Percentiles rank a stretch among this genome's conserved stretches.
phyloP scores from a whole-genome alignment of 2,329 filamentous ascomycete genomes.

The Trichoderma oligosporum region DNA sequence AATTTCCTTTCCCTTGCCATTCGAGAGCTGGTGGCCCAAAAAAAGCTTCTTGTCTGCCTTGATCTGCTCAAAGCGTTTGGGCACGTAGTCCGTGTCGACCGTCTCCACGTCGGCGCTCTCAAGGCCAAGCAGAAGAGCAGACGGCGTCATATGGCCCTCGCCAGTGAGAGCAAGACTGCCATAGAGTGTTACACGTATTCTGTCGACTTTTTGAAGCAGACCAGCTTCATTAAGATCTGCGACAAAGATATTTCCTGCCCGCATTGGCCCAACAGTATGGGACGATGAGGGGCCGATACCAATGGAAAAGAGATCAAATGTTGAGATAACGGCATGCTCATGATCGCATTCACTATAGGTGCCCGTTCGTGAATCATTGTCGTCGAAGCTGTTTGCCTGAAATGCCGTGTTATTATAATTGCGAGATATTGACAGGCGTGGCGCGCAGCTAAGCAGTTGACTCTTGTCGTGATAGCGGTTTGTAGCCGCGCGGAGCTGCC shows the following conservation, averaged over 20 bases:
- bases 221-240: constrained; percentile 3
- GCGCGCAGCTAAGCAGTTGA: not conserved
- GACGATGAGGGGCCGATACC: constrained; percentile 14
- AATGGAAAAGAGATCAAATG: constrained; percentile 15
- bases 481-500: not conserved
- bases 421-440: not conserved
- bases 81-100: constrained; percentile 11
- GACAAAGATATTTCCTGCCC: constrained; percentile 14
- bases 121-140: constrained; percentile 12
- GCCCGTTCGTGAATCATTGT: not conserved
- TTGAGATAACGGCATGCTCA: constrained; percentile 12
- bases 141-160: constrained; percentile 14
- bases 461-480: not conserved
- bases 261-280: constrained; percentile 9
- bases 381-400: not conserved
- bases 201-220: constrained; percentile 7
- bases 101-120: constrained; percentile 11
- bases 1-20: constrained; percentile 12
- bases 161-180: constrained; percentile 14
- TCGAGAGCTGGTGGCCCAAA: not conserved
- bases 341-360: constrained; percentile 12
- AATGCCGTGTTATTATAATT: not conserved
- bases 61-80: constrained; percentile 13
- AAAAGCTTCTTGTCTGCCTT: constrained; percentile 13
- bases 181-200: constrained; percentile 6